Evolutionary conservation across 257 asterid genomes (phyloP).

Genomic region (Solanum clarkiae): DNA sequence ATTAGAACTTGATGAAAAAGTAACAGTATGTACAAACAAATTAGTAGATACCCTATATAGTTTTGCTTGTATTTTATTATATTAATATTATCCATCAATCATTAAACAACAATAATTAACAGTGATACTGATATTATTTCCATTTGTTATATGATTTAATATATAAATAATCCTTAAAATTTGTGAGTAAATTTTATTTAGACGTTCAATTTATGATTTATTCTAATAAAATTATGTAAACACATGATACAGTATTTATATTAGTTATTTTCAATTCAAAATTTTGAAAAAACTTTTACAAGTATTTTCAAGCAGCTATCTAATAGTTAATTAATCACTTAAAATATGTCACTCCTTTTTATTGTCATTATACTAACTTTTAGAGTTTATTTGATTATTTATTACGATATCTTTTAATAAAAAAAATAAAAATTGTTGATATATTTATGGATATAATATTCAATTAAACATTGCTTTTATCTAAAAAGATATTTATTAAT

Average conservation of each 20-base stretch:
- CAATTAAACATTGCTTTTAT: neutral
- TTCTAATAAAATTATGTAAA: too few relatives aligned
- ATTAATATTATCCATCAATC: neutral
- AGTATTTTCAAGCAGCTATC: too few relatives aligned
- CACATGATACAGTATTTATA: rapidly evolving
- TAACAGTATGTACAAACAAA: neutral
- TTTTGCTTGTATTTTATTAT: neutral
- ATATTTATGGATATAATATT: neutral
- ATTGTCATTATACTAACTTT: neutral
- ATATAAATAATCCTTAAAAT: too few relatives aligned
- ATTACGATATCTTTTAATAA: neutral
- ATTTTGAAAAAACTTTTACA: too few relatives aligned
- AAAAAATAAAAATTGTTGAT: neutral
- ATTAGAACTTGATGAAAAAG: neutral
- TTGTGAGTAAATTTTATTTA: too few relatives aligned
- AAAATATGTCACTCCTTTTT: too few relatives aligned
- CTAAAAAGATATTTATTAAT: neutral
- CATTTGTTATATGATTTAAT: too few relatives aligned
- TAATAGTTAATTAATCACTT: too few relatives aligned
- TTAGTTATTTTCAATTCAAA: too few relatives aligned
- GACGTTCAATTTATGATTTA: rapidly evolving
- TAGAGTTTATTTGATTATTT: neutral
- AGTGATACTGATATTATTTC: neutral
- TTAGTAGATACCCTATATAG: neutral
- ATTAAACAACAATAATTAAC: neutral